Percentiles rank a stretch among this genome's conserved stretches.
Conservation (phyloP, 73 alveolate genomes). For the Paramecium sexaurelia region DNA sequence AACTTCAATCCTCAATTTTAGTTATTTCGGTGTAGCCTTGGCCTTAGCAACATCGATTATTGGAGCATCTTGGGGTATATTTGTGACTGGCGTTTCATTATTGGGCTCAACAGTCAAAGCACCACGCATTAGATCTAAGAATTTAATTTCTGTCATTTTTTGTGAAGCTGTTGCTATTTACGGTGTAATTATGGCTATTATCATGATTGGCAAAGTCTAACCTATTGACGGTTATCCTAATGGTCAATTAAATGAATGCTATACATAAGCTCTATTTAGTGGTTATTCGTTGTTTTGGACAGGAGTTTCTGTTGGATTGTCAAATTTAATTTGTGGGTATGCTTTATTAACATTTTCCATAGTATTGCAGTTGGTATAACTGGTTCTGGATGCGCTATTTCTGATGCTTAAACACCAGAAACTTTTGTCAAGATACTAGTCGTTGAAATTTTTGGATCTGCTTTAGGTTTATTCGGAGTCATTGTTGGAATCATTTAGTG, state of each 20-base stretch:
- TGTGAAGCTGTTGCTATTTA: conserved; percentile 99
- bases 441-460: conserved; percentile 98
- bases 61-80: conserved; percentile 99
- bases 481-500: conserved; percentile 94
- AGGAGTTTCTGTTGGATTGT: conserved; percentile 98
- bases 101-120: conserved; percentile 98
- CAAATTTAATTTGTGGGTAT: conserved; percentile 98
- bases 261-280: conserved; percentile 73
- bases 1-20: neutral
- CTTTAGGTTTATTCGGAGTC: conserved; percentile 94
- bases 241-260: conserved; percentile 55
- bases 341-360: neutral
- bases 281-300: conserved; percentile 94
- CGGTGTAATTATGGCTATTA: conserved; percentile 99
- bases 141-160: conserved; percentile 96
- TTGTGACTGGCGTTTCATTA: conserved; percentile 97
- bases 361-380: conserved; percentile 97
- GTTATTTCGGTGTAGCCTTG: conserved; percentile 93
- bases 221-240: neutral
- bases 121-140: conserved; percentile 96
- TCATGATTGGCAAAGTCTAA: conserved; percentile 89
- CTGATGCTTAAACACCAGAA: conserved; percentile 98
- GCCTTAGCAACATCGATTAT: conserved; percentile 94
- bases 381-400: conserved; percentile 98
- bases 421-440: conserved; percentile 97